These are phyloP conservation scores for Paxillus ammoniavirescens DNA, from an alignment of 768 basidiomycete genomes.

Conservation along the genomic window DNA sequence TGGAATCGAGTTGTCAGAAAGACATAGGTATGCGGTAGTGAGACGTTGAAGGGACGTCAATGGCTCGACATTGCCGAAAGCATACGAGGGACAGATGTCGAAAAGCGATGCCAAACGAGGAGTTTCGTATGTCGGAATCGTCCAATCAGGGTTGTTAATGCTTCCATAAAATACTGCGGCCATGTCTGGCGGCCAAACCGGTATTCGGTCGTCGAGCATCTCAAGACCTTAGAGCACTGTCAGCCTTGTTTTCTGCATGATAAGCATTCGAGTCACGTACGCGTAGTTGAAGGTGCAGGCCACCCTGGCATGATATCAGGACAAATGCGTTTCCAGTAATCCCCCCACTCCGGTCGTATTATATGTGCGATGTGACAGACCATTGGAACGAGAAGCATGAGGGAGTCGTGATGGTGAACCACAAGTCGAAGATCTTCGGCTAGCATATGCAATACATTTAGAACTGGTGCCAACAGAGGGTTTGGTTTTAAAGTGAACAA, in stretches of 20 bases:
- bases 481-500: conserved; percentile 35
- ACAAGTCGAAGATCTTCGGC: conserved; percentile 67
- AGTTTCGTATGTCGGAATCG: conserved; percentile 45
- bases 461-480: conserved; percentile 50
- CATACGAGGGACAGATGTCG: conserved; percentile 51
- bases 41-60: conserved; percentile 52
- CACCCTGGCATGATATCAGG: conserved; percentile 61
- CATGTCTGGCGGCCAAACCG: conserved; percentile 78
- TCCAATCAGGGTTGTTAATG: conserved; percentile 69
- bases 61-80: conserved; percentile 63
- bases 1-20: conserved; percentile 51
- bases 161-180: conserved; percentile 59
- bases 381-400: conserved; percentile 58
- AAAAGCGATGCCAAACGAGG: conserved; percentile 49
- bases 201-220: conserved; percentile 64
- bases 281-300: conserved; percentile 47
- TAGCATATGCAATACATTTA: conserved; percentile 78
- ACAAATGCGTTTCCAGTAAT: conserved; percentile 87
- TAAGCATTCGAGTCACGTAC: conserved; percentile 6
- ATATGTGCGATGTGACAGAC: conserved; percentile 61
- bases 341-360: conserved; percentile 83
- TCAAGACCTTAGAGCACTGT: conserved; percentile 36
- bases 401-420: conserved; percentile 51
- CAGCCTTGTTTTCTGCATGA: conserved; percentile 5
- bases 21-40: conserved; percentile 52